Evolutionary conservation across 2,329 filamentous ascomycete genomes (phyloP), one percentile per base, ranked within the genome.

Genomic region (Pyrenochaeta sp.): DNA sequence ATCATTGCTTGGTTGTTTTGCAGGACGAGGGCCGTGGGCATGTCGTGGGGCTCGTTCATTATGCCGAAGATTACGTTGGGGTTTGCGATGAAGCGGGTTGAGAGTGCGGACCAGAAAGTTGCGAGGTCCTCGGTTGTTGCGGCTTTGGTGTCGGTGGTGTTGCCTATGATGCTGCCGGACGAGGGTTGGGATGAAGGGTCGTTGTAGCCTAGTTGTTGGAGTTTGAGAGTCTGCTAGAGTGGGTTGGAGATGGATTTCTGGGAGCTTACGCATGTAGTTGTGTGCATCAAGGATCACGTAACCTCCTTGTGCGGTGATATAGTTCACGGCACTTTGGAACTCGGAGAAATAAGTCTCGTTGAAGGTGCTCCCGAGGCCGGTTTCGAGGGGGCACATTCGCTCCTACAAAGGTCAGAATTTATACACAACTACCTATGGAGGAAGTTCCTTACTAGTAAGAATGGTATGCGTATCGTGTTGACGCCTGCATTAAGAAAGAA

Each of bases 1-100:
- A 84, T 77, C 1, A 79, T 79, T 8, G 81, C 81, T 67, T 84
- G 82, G 62, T 82, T 77, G 61, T 84, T 84, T 39, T 74, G 67
- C 1, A 84, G 72, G 8, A 84, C 72, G 6, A 84, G 75, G 13
- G 69, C 64, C 2, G 80, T 80, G 4, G 79, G 68, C 81, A 84
- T 83, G 64, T 83, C 81, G 66, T 84, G 83, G 2, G 82, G 83
- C 71, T 83, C 80, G 50, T 78, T 78, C 82, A 84, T 84, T 8
- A 84, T 73, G 2, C 80, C 81, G 62, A 84, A 84, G 51, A 84
- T 82, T 50, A 83, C 81, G 51, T 81, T 80, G 79, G 64, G 62
- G 32, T 69, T 71, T 15, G 37, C 46, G n/a, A 58, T 70, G 66
- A 84, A 84, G 46, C 82, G 78, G 2, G 54, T 66, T 1, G 81